phyloP scores from a whole-genome alignment of 768 basidiomycete genomes.

The Sporobolomyces roseus region DNA sequence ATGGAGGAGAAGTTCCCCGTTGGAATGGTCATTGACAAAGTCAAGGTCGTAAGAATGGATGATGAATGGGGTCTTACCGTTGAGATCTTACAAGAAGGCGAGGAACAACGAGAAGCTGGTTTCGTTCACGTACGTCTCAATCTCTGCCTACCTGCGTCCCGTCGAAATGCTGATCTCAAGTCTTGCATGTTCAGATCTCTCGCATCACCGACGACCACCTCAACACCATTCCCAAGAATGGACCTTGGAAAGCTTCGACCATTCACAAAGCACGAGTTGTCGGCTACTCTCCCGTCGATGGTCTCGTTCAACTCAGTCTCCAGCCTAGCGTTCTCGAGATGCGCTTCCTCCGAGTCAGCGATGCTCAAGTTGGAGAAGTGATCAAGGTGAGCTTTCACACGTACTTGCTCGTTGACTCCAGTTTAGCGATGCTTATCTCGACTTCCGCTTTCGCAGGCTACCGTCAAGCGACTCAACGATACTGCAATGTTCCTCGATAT shows the following conservation, averaged over 20 bases:
- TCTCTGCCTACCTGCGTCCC: neutral
- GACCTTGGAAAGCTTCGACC: conserved; percentile 71
- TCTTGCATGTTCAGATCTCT: conserved; percentile 64
- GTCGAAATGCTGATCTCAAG: neutral
- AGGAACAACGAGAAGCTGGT: conserved; percentile 55
- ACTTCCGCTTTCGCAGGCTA: conserved; percentile 50
- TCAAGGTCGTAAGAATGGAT: conserved; percentile 71
- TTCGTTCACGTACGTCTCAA: conserved; percentile 72
- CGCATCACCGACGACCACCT: conserved; percentile 87
- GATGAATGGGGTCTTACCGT: conserved; percentile 75
- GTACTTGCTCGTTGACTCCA: neutral
- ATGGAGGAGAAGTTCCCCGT: conserved; percentile 65
- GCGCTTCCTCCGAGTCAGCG: conserved; percentile 73
- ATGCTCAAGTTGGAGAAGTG: conserved; percentile 78
- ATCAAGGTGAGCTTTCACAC: conserved; percentile 60
- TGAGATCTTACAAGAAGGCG: conserved; percentile 55
- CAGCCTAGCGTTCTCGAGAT: conserved; percentile 77
- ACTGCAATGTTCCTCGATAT: conserved; percentile 78
- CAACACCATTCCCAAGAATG: conserved; percentile 59
- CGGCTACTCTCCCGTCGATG: conserved; percentile 79
- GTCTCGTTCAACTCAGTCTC: conserved; percentile 79
- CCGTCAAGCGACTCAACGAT: conserved; percentile 77
- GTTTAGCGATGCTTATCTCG: neutral
- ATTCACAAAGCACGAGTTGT: conserved; percentile 80
- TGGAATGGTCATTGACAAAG: conserved; percentile 66